Conservation (phyloP, 116 monocot species). For the Papilionanthe hybrid region DNA sequence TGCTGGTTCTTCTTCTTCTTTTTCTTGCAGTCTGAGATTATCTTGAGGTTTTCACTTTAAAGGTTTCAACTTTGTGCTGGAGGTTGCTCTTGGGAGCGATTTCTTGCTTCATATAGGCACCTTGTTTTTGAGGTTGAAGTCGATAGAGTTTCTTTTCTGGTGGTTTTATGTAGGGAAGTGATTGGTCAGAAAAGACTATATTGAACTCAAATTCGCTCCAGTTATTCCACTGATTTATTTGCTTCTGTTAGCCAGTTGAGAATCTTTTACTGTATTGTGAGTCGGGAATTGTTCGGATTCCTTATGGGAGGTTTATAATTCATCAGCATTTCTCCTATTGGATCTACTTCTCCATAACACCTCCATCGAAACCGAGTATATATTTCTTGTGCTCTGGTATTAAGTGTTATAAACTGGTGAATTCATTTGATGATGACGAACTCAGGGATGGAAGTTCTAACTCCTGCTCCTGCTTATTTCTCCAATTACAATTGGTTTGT, state of each 20-base stretch:
- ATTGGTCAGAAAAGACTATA: constrained; percentile 1
- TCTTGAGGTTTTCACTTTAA: background rate
- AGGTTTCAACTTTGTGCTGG: background rate
- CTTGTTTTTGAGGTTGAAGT: background rate
- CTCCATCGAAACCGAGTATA: background rate
- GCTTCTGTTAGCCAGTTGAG: background rate
- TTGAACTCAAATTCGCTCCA: background rate
- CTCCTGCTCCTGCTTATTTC: constrained; percentile 24
- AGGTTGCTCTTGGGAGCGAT: background rate
- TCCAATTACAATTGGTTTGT: constrained; percentile 19
- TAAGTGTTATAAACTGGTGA: background rate
- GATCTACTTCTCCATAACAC: constrained; percentile 1
- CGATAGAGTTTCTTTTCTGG: background rate
- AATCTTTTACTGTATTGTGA: background rate
- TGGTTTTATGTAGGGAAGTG: background rate
- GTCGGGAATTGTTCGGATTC: background rate
- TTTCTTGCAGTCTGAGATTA: background rate
- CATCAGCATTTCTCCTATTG: constrained; percentile 1
- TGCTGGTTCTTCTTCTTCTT: background rate
- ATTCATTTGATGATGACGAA: constrained; percentile 26
- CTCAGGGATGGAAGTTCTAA: constrained; percentile 32
- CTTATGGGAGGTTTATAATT: constrained; percentile 1
- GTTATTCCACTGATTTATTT: background rate
- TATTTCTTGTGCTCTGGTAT: background rate
- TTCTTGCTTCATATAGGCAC: background rate